Evolutionary conservation across 805 yeast species (phyloP), one percentile per base, ranked within the genome.

Genomic region (Yamadazyma philogaea): DNA sequence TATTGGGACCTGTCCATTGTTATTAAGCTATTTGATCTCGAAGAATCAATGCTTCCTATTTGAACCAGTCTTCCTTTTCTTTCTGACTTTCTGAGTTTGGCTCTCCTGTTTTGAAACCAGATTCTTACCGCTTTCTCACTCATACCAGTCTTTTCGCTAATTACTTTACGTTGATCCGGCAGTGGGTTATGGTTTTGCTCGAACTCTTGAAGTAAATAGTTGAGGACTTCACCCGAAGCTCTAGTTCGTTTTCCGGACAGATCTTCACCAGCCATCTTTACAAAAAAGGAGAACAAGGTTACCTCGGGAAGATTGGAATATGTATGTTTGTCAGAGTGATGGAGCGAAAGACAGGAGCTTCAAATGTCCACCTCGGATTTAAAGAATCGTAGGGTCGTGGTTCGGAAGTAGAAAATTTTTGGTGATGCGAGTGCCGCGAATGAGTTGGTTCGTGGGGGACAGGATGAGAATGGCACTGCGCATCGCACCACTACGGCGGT

Each of bases 71-170:
- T 45, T 56, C 59, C 64, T 59, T 74, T 63, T 44, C 81, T 73
- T 52, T 81, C 85, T 54, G 77, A 61, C 61, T 84, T 84, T 54
- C 89, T 72, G 34, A 80, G 73, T 58, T 85, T 86, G 16, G 93
- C 93, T 48, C 97, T 68, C 53, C 90, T 70, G 59, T 88, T 88
- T 61, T 89, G 97, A 56, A 87, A 89, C 96, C 96, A 89, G 33
- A 89, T 89, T 42, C 96, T 74, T 2, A 89, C 96, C 11, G 90
- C 87, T 48, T 93, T 77, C 53, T 89, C 96, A 11, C 89, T 78
- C 86, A 88, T 82, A 15, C 83, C 85, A 1, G 95, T 85, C 46
- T 74, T 73, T 2, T 75, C 79, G 30, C 93, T 80, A 30, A 89
- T 79, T 22, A 72, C 75, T 54, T 82, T 82, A 31, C 96, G 68